Conservation (phyloP, 331 rosid genomes). For the Phaseolus coccineus region DNA sequence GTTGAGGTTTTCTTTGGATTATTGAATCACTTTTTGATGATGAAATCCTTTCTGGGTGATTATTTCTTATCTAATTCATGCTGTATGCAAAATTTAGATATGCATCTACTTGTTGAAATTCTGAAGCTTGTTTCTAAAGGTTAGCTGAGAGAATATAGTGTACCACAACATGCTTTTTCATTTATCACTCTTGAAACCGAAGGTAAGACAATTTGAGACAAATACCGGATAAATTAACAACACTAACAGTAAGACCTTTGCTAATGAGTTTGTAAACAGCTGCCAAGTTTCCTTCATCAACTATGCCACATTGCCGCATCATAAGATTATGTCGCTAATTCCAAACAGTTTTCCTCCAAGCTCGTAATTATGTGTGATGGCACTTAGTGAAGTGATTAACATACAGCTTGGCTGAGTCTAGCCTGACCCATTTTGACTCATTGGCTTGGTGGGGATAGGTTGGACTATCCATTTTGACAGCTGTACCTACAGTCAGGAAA, state of each 20-base stretch:
- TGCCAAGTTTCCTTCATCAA: background rate
- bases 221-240: background rate
- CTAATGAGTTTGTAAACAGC: constrained; percentile 1
- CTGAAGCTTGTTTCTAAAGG: background rate
- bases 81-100: constrained; percentile 5
- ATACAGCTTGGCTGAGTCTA: no score
- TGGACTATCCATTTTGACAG: no score
- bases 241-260: background rate
- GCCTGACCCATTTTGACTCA: no score
- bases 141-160: constrained; percentile 16
- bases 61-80: background rate
- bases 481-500: background rate
- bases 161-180: background rate
- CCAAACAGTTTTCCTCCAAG: constrained; percentile 10
- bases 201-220: background rate
- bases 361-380: background rate
- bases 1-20: constrained; percentile 7
- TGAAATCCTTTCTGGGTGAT: background rate
- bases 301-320: background rate
- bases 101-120: constrained; percentile 21
- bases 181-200: constrained; percentile 8
- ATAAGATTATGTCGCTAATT: background rate
- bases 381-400: background rate
- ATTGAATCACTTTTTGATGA: background rate
- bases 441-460: no score